These are phyloP conservation scores for Pseudogymnoascus sp. DNA, from an alignment of 2,329 filamentous ascomycete genomes.

Conservation along the genomic window DNA sequence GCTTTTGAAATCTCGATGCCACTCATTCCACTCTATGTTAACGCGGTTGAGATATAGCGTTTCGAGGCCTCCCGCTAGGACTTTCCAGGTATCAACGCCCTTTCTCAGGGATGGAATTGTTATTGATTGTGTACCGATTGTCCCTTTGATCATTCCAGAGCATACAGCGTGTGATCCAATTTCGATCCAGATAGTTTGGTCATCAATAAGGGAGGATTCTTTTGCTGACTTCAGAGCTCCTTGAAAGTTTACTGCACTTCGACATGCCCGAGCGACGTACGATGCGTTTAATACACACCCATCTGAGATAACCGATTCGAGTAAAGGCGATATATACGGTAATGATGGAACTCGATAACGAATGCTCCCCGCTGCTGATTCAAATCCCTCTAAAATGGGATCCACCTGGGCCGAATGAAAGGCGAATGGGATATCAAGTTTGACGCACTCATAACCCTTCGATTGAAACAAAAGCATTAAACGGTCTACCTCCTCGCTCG, in stretches of 20 bases:
- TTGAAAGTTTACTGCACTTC: conserved; percentile 62
- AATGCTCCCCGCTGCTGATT: conserved; percentile 44
- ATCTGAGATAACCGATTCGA: conserved; percentile 52
- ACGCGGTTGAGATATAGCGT: conserved; percentile 44
- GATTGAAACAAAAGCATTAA: conserved; percentile 41
- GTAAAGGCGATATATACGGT: conserved; percentile 61
- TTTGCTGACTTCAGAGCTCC: conserved; percentile 53
- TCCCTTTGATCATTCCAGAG: conserved; percentile 32
- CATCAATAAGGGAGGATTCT: conserved; percentile 52
- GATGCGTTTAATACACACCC: conserved; percentile 48
- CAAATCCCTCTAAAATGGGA: conserved; percentile 53
- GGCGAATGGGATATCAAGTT: conserved; percentile 56
- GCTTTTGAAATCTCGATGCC: conserved; percentile 47
- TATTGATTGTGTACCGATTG: conserved; percentile 21
- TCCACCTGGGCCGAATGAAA: conserved; percentile 61
- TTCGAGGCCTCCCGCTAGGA: conserved; percentile 41
- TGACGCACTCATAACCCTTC: conserved; percentile 50
- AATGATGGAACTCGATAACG: conserved; percentile 48
- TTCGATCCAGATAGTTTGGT: conserved; percentile 63
- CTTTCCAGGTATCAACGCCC: conserved; percentile 49
- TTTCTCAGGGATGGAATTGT: conserved; percentile 42
- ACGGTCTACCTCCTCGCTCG: conserved; percentile 45
- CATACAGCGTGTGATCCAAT: conserved; percentile 62
- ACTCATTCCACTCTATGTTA: conserved; percentile 51
- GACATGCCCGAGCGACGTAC: conserved; percentile 58